Conservation (phyloP, 768 basidiomycete genomes). For the Hypholoma fasciculare region DNA sequence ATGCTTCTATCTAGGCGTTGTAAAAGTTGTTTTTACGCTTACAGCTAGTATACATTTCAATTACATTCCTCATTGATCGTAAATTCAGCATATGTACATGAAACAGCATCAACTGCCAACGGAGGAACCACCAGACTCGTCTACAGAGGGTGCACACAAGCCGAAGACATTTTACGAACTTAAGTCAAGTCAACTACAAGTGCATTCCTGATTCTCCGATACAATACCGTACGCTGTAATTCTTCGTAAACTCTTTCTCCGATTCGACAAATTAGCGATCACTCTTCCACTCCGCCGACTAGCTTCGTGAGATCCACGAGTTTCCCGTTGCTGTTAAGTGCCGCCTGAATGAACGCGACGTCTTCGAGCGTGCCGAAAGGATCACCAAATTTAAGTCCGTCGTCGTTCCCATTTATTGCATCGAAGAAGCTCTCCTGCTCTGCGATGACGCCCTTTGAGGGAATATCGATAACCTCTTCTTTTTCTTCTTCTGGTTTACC, state of each 20-base stretch:
- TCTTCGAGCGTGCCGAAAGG: constrained; percentile 68
- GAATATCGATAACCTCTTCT: constrained; percentile 51
- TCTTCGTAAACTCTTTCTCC: constrained; percentile 11
- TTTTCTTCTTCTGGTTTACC: constrained; percentile 43
- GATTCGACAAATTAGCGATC: constrained; percentile 12
- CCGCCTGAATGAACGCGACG: constrained; percentile 79
- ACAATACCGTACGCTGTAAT: constrained; percentile 13
- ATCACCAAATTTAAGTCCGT: constrained; percentile 50
- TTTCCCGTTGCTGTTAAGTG: constrained; percentile 63
- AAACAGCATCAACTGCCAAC: no score
- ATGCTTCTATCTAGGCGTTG: no score
- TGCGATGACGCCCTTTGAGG: constrained; percentile 49
- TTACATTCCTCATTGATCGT: no score
- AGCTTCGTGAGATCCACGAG: constrained; percentile 55
- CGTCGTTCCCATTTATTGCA: constrained; percentile 50
- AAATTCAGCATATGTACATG: no score
- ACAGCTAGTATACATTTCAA: no score
- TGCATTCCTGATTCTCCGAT: constrained; percentile 16
- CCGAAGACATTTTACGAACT: constrained; percentile 5
- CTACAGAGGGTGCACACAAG: background rate
- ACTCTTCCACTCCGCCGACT: constrained; percentile 5
- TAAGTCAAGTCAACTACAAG: background rate
- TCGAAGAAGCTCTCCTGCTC: constrained; percentile 63
- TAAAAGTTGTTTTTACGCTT: no score
- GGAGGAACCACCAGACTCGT: no score